Evolutionary conservation across 768 basidiomycete genomes (phyloP).

Genomic region (Kwoniella dendrophila): DNA sequence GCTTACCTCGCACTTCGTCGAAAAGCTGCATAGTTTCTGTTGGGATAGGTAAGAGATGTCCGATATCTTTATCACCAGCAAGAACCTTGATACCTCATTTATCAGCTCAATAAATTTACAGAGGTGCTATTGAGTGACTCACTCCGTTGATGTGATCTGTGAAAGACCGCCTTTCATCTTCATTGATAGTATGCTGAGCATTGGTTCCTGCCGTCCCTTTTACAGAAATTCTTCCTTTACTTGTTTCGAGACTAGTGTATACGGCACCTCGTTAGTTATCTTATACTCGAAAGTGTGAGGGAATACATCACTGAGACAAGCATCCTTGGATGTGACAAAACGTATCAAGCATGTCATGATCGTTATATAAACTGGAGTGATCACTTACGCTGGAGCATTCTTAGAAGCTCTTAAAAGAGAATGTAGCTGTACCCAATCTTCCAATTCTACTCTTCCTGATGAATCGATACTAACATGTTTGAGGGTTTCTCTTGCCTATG

Average conservation of each 20-base stretch:
- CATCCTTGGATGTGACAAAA: too few relatives aligned
- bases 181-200: constrained; percentile 95
- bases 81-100: constrained; percentile 67
- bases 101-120: neutral
- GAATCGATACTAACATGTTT: constrained; percentile 94
- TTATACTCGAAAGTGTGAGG: too few relatives aligned
- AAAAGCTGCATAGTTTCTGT: constrained; percentile 98
- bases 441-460: constrained; percentile 91
- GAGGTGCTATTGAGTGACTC: constrained; percentile 50
- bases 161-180: constrained; percentile 92
- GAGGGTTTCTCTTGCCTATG: constrained; percentile 70
- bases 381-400: constrained; percentile 40
- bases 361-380: too few relatives aligned
- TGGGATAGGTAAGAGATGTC: constrained; percentile 81
- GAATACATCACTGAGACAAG: too few relatives aligned
- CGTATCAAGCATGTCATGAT: too few relatives aligned
- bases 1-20: constrained; percentile 76
- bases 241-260: constrained; percentile 49
- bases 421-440: constrained; percentile 94
- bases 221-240: constrained; percentile 82
- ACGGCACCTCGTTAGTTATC: too few relatives aligned
- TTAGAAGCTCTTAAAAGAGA: constrained; percentile 40
- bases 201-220: constrained; percentile 87
- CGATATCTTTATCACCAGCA: constrained; percentile 84
- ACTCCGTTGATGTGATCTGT: constrained; percentile 98